A percentile compares a stretch with the other conserved stretches of the same genome.
phyloP scores from a whole-genome alignment of 371 early-diverging fungal species.

The Rhizopus arrhizus region DNA sequence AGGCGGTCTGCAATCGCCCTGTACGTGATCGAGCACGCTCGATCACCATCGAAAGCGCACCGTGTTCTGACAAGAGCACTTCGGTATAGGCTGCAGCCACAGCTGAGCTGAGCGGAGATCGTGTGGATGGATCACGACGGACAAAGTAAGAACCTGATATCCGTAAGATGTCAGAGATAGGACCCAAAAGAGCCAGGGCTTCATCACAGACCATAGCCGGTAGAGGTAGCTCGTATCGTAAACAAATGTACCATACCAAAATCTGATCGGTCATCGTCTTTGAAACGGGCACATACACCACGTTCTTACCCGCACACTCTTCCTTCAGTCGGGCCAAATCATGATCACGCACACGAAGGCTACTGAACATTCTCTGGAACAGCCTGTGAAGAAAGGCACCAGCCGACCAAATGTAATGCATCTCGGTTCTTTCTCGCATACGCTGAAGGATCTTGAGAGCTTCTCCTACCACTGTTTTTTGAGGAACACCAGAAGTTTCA shows the following conservation, averaged over 20 bases:
- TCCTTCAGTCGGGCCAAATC: conserved; percentile 38
- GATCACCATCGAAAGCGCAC: conserved; percentile 48
- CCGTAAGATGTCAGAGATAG: conserved; percentile 51
- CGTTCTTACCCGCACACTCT: conserved; percentile 45
- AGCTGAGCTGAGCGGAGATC: conserved; percentile 49
- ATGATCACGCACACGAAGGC: conserved; percentile 35
- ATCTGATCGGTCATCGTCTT: conserved; percentile 52
- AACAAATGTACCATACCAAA: conserved; percentile 49
- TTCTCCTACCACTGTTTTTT: conserved; percentile 50
- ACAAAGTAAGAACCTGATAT: conserved; percentile 53
- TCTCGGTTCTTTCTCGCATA: conserved; percentile 51
- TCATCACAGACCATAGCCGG: conserved; percentile 56
- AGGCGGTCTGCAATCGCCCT: conserved; percentile 43
- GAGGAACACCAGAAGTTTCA: conserved; percentile 53
- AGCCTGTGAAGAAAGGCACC: conserved; percentile 46
- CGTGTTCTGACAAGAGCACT: conserved; percentile 47
- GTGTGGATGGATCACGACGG: conserved; percentile 38
- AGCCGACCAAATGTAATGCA: conserved; percentile 55
- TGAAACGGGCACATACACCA: conserved; percentile 53
- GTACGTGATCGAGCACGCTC: conserved; percentile 54
- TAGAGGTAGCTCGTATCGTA: conserved; percentile 49
- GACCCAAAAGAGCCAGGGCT: conserved; percentile 49
- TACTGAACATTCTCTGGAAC: conserved; percentile 46
- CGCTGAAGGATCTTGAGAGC: conserved; percentile 47
- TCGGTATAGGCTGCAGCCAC: conserved; percentile 52